Evolutionary conservation across 2,329 filamentous ascomycete species (phyloP).

Genomic region (Ambrosiella xylebori): DNA sequence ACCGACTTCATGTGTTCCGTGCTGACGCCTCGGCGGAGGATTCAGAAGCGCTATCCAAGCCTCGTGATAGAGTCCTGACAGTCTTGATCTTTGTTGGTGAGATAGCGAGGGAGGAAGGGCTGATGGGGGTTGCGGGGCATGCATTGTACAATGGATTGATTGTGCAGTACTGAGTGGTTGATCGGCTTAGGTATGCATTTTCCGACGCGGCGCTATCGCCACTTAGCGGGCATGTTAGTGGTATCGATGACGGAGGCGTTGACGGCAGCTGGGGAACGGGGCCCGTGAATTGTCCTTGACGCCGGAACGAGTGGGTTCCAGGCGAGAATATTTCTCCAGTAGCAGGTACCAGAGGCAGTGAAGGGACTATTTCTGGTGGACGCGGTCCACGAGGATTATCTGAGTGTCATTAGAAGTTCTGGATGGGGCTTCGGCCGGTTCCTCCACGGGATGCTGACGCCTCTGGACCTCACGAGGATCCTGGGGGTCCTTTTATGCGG

Average conservation of each 20-base stretch:
- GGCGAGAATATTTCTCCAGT: constrained; percentile 75
- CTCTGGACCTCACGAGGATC: constrained; percentile 68
- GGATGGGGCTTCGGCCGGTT: constrained; percentile 5
- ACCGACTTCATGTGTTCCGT: constrained; percentile 74
- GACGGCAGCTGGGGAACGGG: constrained; percentile 59
- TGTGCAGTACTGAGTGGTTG: constrained; percentile 81
- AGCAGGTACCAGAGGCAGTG: constrained; percentile 52
- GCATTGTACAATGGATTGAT: constrained; percentile 68
- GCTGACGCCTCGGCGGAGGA: constrained; percentile 18
- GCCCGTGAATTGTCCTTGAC: constrained; percentile 76
- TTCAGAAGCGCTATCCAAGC: not conserved
- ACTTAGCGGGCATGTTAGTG: constrained; percentile 80
- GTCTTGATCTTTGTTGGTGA: constrained; percentile 77
- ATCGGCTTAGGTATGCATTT: constrained; percentile 78
- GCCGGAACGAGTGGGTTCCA: constrained; percentile 80
- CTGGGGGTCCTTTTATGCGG: constrained; percentile 68
- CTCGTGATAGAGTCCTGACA: constrained; percentile 38
- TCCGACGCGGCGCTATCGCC: constrained; percentile 85
- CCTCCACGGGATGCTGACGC: constrained; percentile 43
- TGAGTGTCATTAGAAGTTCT: not conserved
- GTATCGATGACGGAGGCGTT: constrained; percentile 80
- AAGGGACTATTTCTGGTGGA: constrained; percentile 73
- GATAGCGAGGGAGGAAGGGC: constrained; percentile 55
- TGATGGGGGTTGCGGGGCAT: constrained; percentile 65
- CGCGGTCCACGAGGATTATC: constrained; percentile 52